Base-by-base conservation (phyloP, 495 filamentous ascomycete species). In the Bombardia bombarda region DNA sequence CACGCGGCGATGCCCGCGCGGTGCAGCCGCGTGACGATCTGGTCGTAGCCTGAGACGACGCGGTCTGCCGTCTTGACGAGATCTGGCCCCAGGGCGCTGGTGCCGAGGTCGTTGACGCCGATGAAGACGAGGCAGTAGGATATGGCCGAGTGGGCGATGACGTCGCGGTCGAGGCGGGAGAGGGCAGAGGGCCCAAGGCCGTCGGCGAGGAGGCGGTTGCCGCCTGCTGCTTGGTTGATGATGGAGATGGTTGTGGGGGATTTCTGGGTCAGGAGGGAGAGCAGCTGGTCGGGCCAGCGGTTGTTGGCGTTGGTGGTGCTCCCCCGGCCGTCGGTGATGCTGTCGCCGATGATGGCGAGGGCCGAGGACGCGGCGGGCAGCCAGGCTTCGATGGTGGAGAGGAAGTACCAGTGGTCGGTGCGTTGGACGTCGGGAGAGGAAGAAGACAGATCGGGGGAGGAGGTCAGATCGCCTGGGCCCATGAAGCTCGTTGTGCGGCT, bases 31-130 rank as follows among this genome's bases (percentile, higher is more conserved):
- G 67, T 60, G 3, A 69, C 63, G 17, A 83, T 75, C 47, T 83
- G 79, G 24, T 63, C 46, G 53, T 75, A 82, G 6, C 72, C 80
- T 0, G 57, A 48, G 33, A 82, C 69, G 0, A 84, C 45, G 4
- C 62, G 51, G 24, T 75, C 60, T 9, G 60, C 73, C 7, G 78
- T 63, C 3, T 40, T 19, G 3, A 39, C 45, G 40, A 81, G 77
- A 8, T 58, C 51, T 0, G 46, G 46, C 0, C 46, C 20, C 26
- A 69, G 64, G 0, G 72, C 75, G n/a, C n/a, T n/a, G 4, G 63
- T 67, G 21, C 82, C 80, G 43, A 70, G 34, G 53, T 84, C 82
- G 57, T 85, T 86, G 16, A 85, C 77, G 18, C 82, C 82, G 50
- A 78, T 71, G 58, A 80, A 83, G 19, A 84, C 58, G 45, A 84